A percentile compares a stretch with the other conserved stretches of the same genome.
phyloP scores from a whole-genome alignment of 306 rosid species.

The Glycine latifolia region DNA sequence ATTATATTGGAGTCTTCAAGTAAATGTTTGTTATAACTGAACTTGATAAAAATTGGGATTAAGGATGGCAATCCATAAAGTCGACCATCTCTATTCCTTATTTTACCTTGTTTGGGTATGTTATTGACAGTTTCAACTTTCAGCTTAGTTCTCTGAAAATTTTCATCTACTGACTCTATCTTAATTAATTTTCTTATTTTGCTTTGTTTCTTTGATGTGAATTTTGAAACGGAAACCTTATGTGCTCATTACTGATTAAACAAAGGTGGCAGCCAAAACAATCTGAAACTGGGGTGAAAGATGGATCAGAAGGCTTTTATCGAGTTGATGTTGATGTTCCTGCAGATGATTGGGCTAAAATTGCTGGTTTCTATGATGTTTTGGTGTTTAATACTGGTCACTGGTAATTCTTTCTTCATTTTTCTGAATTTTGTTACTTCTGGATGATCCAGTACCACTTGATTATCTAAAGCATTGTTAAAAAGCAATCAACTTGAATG shows the following conservation, averaged over 20 bases:
- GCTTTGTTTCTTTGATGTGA: slow-evolving; percentile 20
- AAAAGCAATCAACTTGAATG: no score
- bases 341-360: slow-evolving; percentile 82
- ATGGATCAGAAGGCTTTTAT: slow-evolving; percentile 67
- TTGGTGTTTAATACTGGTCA: slow-evolving; percentile 92
- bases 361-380: slow-evolving; percentile 79
- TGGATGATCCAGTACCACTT: slow-evolving; percentile 26
- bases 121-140: not conserved
- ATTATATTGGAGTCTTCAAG: not conserved
- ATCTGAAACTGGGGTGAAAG: slow-evolving; percentile 50
- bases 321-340: slow-evolving; percentile 92
- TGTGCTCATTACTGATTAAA: slow-evolving; percentile 62
- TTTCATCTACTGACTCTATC: slow-evolving; percentile 22
- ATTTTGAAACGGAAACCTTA: slow-evolving; percentile 58
- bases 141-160: slow-evolving; percentile 15
- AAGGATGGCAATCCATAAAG: not conserved
- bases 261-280: slow-evolving; percentile 86
- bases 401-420: slow-evolving; percentile 63
- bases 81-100: not conserved
- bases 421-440: slow-evolving; percentile 31
- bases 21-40: slow-evolving; percentile 1
- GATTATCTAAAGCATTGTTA: not conserved
- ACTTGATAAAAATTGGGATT: not conserved
- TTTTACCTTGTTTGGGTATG: not conserved
- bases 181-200: slow-evolving; percentile 18